A percentile compares a stretch with the other conserved stretches of the same genome.
Evolutionary conservation across 257 asterid genomes (phyloP).

Genomic region (Solanum peruvianum): DNA sequence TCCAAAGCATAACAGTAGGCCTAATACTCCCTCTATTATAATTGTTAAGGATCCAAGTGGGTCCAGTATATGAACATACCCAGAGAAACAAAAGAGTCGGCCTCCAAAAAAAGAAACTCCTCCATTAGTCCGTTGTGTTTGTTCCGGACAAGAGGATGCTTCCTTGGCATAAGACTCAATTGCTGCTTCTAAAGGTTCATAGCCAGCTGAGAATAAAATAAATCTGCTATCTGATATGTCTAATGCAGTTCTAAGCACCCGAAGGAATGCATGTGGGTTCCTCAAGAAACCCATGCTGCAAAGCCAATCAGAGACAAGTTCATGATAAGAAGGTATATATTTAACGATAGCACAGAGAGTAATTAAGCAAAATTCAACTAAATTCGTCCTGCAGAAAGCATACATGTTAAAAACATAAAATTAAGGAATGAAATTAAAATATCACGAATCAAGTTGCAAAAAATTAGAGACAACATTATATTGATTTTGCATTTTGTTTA

Average conservation of each 20-base stretch:
- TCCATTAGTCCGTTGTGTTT: constrained; percentile 25
- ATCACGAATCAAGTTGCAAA: not conserved
- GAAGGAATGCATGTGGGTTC: constrained; percentile 41
- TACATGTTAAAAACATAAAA: not conserved
- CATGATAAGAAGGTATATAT: not conserved
- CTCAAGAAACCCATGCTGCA: constrained; percentile 89
- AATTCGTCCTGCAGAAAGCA: not conserved
- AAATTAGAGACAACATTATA: not conserved
- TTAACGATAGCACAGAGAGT: not conserved
- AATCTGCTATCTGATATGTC: constrained; percentile 41
- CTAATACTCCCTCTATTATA: not conserved
- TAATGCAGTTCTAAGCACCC: constrained; percentile 39
- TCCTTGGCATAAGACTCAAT: constrained; percentile 30
- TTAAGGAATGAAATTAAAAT: not conserved
- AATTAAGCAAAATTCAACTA: not conserved
- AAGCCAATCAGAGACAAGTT: not conserved
- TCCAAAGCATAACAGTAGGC: not conserved
- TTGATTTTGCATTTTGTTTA: not conserved
- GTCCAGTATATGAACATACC: constrained; percentile 33
- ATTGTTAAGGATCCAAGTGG: not conserved
- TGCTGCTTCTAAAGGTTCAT: constrained; percentile 69
- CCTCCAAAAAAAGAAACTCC: constrained; percentile 53
- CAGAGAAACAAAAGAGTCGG: constrained; percentile 68
- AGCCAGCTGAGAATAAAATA: constrained; percentile 73
- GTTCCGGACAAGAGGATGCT: constrained; percentile 29